Percentiles rank a stretch among this genome's conserved stretches.
phyloP scores from a whole-genome alignment of 805 yeast species.

The Maudiozyma barnettii region DNA sequence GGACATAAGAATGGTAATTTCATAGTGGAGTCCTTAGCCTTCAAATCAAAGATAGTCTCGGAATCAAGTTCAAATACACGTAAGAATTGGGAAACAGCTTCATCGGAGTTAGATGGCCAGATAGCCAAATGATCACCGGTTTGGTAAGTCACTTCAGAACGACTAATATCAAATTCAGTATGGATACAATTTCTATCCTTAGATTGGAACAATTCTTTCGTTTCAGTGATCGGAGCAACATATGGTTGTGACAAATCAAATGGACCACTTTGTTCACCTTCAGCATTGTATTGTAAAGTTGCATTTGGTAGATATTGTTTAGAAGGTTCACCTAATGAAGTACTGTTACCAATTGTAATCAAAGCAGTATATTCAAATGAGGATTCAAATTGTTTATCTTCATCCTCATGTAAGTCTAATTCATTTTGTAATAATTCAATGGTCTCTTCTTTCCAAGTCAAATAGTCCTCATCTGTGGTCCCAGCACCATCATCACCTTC shows the following conservation, averaged over 20 bases:
- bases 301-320: conserved; percentile 38
- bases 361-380: conserved; percentile 37
- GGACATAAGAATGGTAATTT: conserved; percentile 63
- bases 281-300: conserved; percentile 29
- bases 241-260: conserved; percentile 76
- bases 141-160: conserved; percentile 66
- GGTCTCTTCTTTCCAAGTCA: conserved; percentile 81
- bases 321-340: conserved; percentile 78
- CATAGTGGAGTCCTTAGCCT: conserved; percentile 61
- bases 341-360: conserved; percentile 33
- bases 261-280: conserved; percentile 48
- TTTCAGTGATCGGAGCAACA: conserved; percentile 51
- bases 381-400: conserved; percentile 60
- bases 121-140: conserved; percentile 96
- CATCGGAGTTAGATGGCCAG: conserved; percentile 85
- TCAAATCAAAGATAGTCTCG: conserved; percentile 51
- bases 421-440: conserved; percentile 56
- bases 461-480: conserved; percentile 87
- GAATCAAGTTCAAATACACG: conserved; percentile 50
- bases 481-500: conserved; percentile 94
- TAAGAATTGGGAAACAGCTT: conserved; percentile 59
- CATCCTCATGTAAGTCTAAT: conserved; percentile 69
- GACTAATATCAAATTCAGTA: conserved; percentile 75
- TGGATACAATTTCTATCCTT: conserved; percentile 74
- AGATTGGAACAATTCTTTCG: conserved; percentile 65